Conservation (phyloP, 2,329 filamentous ascomycete species). For the Pseudogymnoascus sp. region DNA sequence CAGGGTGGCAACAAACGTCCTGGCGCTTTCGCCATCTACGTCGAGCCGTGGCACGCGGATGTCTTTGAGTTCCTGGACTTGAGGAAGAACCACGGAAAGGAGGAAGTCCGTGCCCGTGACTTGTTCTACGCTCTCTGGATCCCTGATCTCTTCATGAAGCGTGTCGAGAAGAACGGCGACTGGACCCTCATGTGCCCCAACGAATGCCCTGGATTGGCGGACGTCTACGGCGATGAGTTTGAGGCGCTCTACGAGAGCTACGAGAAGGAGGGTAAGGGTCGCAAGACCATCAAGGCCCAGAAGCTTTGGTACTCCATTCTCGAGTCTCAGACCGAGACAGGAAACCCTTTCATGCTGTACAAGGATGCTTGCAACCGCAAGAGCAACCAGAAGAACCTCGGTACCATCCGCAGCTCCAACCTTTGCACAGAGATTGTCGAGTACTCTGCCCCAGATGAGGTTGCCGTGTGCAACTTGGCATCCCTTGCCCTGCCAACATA, state of each 20-base stretch:
- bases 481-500: slow-evolving; percentile 87
- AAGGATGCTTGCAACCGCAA: slow-evolving; percentile 98
- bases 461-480: slow-evolving; percentile 95
- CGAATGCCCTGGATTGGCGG: slow-evolving; percentile 88
- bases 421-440: slow-evolving; percentile 98
- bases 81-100: slow-evolving; percentile 98
- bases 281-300: slow-evolving; percentile 89
- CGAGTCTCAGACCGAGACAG: slow-evolving; percentile 96
- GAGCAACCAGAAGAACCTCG: slow-evolving; percentile 99
- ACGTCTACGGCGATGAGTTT: slow-evolving; percentile 96
- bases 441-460: slow-evolving; percentile 94
- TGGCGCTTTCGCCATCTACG: slow-evolving; percentile 96
- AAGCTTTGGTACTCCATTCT: slow-evolving; percentile 99
- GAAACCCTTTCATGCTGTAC: slow-evolving; percentile 99
- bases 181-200: slow-evolving; percentile 99
- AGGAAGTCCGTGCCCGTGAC: slow-evolving; percentile 93
- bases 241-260: slow-evolving; percentile 91
- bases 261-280: slow-evolving; percentile 78
- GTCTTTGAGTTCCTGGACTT: slow-evolving; percentile 96
- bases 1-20: slow-evolving; percentile 99
- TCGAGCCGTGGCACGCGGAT: slow-evolving; percentile 98
- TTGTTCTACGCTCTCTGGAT: slow-evolving; percentile 98
- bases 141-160: slow-evolving; percentile 99
- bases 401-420: slow-evolving; percentile 97
- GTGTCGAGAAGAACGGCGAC: slow-evolving; percentile 89